Evolutionary conservation across 345 rosid genomes (phyloP), one percentile per base, ranked within the genome.

Genomic region (Limnanthes douglasii): DNA sequence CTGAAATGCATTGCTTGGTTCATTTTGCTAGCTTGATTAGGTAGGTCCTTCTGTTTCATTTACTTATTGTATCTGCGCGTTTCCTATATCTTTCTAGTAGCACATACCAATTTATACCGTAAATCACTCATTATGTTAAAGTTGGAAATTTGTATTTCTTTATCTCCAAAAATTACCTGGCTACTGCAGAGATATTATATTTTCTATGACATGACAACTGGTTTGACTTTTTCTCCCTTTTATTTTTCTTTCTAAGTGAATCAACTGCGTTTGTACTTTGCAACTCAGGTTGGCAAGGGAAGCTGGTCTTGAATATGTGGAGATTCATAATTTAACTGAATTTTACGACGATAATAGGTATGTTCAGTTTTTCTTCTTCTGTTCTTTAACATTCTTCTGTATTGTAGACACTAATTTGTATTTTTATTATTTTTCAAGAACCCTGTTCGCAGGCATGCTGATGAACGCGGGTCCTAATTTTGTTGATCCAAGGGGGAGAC

Each of bases 11-110:
- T 51, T 84, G 92, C 56, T 70, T 90, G 72, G 98, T 90, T 69
- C 98, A 90, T 66, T 90, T 90, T 56, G 94, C 96, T 12, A 84
- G 98, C 68, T 66, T 90, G 62, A 84, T 90, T 63, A 72, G 85
- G 98, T 83, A 43, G 38, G 23, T 44, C 34, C 41, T 36, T 13
- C 2, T 22, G 26, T 39, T 13, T 31, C 31, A 32, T 8, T 30
- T 14, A 21, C 47, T 45, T 11, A n/a, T n/a, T n/a, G n/a, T n/a
- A n/a, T n/a, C n/a, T n/a, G n/a, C n/a, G n/a, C n/a, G n/a, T n/a
- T n/a, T n/a, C n/a, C n/a, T n/a, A n/a, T n/a, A n/a, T n/a, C n/a
- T n/a, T n/a, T n/a, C n/a, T n/a, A n/a, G n/a, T n/a, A n/a, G n/a
- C n/a, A n/a, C n/a, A n/a, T n/a, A n/a, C n/a, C n/a, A n/a, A n/a